These are phyloP conservation scores for Glycine tomentella DNA, from an alignment of 306 rosid species.

Conservation along the genomic window DNA sequence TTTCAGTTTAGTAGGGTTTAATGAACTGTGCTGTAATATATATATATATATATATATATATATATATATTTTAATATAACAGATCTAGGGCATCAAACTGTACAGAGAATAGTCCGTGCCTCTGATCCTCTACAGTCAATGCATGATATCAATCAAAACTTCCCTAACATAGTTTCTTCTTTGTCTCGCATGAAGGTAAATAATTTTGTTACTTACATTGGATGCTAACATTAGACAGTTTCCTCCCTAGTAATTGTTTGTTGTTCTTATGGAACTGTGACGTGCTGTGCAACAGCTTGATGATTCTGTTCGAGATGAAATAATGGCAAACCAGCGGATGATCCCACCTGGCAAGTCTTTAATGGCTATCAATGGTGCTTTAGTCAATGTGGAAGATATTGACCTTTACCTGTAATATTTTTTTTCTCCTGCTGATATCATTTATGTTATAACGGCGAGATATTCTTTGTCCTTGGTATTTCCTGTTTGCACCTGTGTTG, in stretches of 20 bases:
- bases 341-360: conserved; percentile 99
- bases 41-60: not conserved
- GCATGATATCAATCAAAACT: conserved; percentile 98
- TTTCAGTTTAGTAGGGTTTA: conserved; percentile 38
- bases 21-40: conserved; percentile 18
- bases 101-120: conserved; percentile 96
- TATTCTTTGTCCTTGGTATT: conserved; percentile 7
- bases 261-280: conserved; percentile 47
- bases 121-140: conserved; percentile 97
- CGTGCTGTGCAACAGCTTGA: conserved; percentile 73
- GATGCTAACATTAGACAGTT: conserved; percentile 31
- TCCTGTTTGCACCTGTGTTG: conserved; percentile 33
- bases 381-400: conserved; percentile 91
- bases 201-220: conserved; percentile 25
- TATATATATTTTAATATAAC: conserved; percentile 45
- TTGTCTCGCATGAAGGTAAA: conserved; percentile 97
- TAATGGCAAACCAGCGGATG: conserved; percentile 93
- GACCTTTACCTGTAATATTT: conserved; percentile 93
- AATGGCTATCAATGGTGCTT: conserved; percentile 97
- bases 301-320: conserved; percentile 92
- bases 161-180: conserved; percentile 94
- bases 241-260: conserved; percentile 22
- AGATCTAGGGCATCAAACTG: conserved; percentile 98
- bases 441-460: too few species aligned
- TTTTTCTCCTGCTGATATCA: conserved; percentile 51